Conservation (phyloP, 345 rosid species). For the Eucalyptus grandis region DNA sequence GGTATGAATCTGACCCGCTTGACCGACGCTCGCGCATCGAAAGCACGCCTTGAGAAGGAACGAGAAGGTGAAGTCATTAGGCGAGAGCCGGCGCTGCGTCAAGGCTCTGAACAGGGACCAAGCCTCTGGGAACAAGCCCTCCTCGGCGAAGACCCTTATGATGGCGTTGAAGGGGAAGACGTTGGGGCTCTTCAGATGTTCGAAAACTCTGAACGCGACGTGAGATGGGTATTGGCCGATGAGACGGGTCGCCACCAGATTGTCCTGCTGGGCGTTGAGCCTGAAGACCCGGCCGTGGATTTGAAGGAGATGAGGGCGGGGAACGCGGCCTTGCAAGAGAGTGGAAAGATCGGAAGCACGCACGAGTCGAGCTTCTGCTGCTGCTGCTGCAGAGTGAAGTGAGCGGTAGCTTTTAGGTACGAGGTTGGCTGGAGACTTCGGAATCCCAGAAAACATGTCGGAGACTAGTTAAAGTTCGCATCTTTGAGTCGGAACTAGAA, state of each 20-base stretch:
- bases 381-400: not conserved
- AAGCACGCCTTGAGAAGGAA: constrained; percentile 14
- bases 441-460: not conserved
- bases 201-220: constrained; percentile 5
- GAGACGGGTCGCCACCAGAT: constrained; percentile 22
- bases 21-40: not conserved
- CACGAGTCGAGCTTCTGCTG: not conserved
- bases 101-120: constrained; percentile 9
- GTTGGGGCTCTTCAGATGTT: constrained; percentile 11
- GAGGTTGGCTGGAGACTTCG: not conserved
- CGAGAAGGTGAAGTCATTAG: constrained; percentile 24
- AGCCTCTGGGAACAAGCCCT: not conserved
- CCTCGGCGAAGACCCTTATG: constrained; percentile 17
- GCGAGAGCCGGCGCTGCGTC: constrained; percentile 3
- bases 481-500: not conserved
- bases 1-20: constrained; percentile 15
- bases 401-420: not conserved
- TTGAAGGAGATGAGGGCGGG: constrained; percentile 16
- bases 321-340: constrained; percentile 13
- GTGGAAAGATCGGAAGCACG: not conserved
- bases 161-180: constrained; percentile 38
- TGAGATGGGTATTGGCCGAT: constrained; percentile 19
- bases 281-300: constrained; percentile 17
- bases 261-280: constrained; percentile 9
- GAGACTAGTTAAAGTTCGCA: not conserved